Evolutionary conservation across 2,329 filamentous ascomycete genomes (phyloP).

Genomic region (Curvularia hawaiiensis): DNA sequence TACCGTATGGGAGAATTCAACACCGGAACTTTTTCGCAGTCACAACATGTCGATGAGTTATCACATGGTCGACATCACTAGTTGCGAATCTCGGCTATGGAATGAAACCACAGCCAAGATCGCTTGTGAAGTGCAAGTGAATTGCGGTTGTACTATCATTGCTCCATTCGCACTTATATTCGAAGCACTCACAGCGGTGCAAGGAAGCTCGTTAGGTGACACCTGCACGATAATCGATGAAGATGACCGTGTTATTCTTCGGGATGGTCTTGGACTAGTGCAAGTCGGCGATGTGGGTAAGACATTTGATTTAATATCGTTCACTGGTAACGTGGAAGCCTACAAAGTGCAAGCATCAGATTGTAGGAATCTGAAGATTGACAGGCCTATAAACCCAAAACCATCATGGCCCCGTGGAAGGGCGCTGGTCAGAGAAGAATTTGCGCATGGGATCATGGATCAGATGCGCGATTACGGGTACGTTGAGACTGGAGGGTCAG

Average conservation of each 20-base stretch:
- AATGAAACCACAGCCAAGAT: constrained; percentile 3
- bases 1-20: constrained; percentile 6
- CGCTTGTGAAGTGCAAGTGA: constrained; percentile 11
- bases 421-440: constrained; percentile 34
- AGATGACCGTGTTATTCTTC: constrained; percentile 4
- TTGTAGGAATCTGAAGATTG: constrained; percentile 1
- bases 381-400: not conserved
- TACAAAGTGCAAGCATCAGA: constrained; percentile 1
- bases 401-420: constrained; percentile 13
- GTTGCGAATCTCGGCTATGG: constrained; percentile 6
- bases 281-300: constrained; percentile 8
- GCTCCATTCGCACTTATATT: constrained; percentile 12
- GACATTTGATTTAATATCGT: constrained; percentile 7
- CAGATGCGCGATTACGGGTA: constrained; percentile 21
- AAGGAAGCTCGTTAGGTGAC: constrained; percentile 10
- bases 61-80: constrained; percentile 4
- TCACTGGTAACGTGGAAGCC: constrained; percentile 4
- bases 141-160: constrained; percentile 7
- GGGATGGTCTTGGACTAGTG: constrained; percentile 9
- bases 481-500: constrained; percentile 13
- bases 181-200: constrained; percentile 9
- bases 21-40: not conserved
- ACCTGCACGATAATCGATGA: not conserved
- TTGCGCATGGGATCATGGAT: constrained; percentile 25
- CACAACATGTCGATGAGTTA: constrained; percentile 15